phyloP scores from a whole-genome alignment of 148 eudicot species.

The Spergularia bocconei region DNA sequence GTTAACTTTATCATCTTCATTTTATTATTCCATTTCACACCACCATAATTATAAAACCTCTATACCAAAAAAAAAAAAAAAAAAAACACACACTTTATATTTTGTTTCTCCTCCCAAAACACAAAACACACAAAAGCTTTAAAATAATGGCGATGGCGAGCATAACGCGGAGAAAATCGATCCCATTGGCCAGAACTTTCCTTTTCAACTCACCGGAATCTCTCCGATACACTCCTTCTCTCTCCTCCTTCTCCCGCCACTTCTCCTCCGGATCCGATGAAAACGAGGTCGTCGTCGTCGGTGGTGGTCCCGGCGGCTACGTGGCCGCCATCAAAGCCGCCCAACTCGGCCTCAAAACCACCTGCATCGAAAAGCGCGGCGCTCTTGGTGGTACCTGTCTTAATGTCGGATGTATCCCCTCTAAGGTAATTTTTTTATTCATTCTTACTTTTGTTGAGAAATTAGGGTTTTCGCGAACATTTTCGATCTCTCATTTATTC shows the following conservation, averaged over 20 bases:
- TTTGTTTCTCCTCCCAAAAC: too few species aligned
- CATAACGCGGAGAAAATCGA: constrained; percentile 53
- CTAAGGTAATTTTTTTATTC: constrained; percentile 51
- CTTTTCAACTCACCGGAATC: constrained; percentile 34
- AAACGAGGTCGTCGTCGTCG: constrained; percentile 85
- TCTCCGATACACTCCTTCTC: constrained; percentile 39
- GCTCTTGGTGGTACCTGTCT: constrained; percentile 92
- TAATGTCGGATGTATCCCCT: constrained; percentile 94
- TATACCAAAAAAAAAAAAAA: too few species aligned
- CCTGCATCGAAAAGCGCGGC: constrained; percentile 96
- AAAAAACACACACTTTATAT: too few species aligned
- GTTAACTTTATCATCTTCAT: too few species aligned
- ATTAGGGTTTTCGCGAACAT: neutral
- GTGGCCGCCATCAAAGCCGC: constrained; percentile 98
- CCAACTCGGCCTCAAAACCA: constrained; percentile 84
- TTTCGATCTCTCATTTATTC: neutral
- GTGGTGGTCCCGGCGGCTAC: constrained; percentile 96
- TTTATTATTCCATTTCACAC: too few species aligned
- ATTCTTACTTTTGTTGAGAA: neutral
- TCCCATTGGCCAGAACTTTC: constrained; percentile 26
- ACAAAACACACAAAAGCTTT: neutral
- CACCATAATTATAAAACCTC: too few species aligned
- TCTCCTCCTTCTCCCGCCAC: constrained; percentile 47
- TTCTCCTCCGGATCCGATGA: constrained; percentile 73
- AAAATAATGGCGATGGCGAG: constrained; percentile 71